These are phyloP conservation scores for Acanthamoeba healyi DNA, from an alignment of 208 protist species.

Conservation along the genomic window DNA sequence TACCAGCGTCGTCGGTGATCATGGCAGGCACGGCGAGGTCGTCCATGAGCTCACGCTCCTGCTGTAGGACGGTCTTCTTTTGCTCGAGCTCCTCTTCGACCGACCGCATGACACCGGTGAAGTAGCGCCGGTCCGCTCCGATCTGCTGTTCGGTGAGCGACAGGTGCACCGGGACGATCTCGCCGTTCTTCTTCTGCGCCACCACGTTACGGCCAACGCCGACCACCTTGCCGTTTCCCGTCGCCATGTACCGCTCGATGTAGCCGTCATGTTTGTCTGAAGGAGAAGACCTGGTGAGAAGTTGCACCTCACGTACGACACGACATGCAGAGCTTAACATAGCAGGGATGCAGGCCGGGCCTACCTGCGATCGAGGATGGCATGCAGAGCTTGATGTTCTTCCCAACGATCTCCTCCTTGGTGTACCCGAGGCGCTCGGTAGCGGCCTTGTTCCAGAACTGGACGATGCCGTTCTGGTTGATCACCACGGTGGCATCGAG, in stretches of 20 bases:
- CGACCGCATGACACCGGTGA: constrained; percentile 44
- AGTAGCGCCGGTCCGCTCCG: constrained; percentile 16
- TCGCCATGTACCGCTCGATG: constrained; percentile 24
- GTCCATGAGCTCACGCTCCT: constrained; percentile 69
- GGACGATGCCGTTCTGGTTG: constrained; percentile 45
- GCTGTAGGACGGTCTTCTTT: constrained; percentile 67
- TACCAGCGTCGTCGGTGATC: constrained; percentile 44
- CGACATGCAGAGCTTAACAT: too few relatives aligned
- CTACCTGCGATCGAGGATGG: constrained; percentile 50
- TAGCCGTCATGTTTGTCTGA: constrained; percentile 67
- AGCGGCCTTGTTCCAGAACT: constrained; percentile 64
- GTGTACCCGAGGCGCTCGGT: neutral
- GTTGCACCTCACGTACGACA: too few relatives aligned
- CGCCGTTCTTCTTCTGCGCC: constrained; percentile 60
- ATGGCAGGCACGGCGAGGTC: constrained; percentile 51
- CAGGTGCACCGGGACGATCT: constrained; percentile 55
- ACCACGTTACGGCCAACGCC: constrained; percentile 65
- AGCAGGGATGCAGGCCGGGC: too few relatives aligned
- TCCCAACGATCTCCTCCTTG: constrained; percentile 68
- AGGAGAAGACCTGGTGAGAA: neutral
- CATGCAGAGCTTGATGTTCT: constrained; percentile 73
- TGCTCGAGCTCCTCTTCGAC: constrained; percentile 68
- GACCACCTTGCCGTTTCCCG: constrained; percentile 29
- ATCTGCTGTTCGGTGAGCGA: constrained; percentile 69
- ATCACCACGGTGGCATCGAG: constrained; percentile 71